A percentile compares a stretch with the other conserved stretches of the same genome.
Conservation (phyloP, 2,329 filamentous ascomycete species). For the Grosmannia penicillata region DNA sequence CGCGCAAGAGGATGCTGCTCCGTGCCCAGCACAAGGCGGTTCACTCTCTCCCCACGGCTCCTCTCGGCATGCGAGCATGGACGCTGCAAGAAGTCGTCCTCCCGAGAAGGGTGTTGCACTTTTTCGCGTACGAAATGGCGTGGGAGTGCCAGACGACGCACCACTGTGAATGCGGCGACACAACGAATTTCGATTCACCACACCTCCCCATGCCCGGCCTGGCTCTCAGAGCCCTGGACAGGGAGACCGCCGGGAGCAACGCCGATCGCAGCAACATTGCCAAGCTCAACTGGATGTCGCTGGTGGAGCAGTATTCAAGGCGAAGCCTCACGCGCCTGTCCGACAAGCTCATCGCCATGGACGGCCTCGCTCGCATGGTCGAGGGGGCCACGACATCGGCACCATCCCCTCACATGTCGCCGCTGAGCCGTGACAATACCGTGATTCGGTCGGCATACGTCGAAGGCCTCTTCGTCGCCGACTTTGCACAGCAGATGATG, state of each 20-base stretch:
- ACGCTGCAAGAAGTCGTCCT: constrained; percentile 3
- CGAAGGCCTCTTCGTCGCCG: constrained; percentile 2
- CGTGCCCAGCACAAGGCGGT: neutral
- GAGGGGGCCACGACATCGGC: neutral
- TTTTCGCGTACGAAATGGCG: constrained; percentile 2
- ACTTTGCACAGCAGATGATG: constrained; percentile 2
- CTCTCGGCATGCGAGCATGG: constrained; percentile 1
- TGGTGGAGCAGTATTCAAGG: constrained; percentile 4
- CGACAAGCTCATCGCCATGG: constrained; percentile 8
- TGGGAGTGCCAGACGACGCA: constrained; percentile 4
- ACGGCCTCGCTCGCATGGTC: constrained; percentile 4
- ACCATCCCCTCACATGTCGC: neutral
- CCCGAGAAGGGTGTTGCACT: constrained; percentile 2
- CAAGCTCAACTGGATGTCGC: constrained; percentile 2
- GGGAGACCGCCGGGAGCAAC: neutral
- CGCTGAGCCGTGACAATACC: neutral
- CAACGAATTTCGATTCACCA: neutral
- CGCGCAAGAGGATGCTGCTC: neutral
- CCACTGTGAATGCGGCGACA: constrained; percentile 2
- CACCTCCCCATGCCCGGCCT: constrained; percentile 3
- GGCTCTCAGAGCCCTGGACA: neutral
- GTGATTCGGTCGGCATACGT: constrained; percentile 3
- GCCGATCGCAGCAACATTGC: neutral
- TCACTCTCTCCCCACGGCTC: no score
- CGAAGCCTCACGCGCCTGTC: constrained; percentile 2